These are phyloP conservation scores for Xylogone sp. DNA, from an alignment of 2,329 filamentous ascomycete species.

Conservation along the genomic window DNA sequence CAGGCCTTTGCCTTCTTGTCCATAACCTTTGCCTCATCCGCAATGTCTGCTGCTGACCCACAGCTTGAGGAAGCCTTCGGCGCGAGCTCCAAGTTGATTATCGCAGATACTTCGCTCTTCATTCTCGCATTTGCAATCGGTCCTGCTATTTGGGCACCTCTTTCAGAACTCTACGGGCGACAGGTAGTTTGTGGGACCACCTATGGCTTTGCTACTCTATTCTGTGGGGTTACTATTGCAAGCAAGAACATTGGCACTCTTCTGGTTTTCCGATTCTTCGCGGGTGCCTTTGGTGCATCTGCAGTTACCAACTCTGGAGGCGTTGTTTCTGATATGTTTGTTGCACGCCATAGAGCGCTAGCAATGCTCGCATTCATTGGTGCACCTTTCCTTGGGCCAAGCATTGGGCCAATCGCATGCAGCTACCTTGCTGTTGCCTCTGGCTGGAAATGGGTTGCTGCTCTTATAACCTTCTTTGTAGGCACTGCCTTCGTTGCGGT, in stretches of 20 bases:
- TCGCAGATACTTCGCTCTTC: slow-evolving; percentile 42
- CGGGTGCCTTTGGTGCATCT: slow-evolving; percentile 57
- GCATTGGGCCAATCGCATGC: slow-evolving; percentile 36
- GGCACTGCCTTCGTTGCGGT: slow-evolving; percentile 48
- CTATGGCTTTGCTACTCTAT: slow-evolving; percentile 54
- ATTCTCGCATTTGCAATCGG: slow-evolving; percentile 42
- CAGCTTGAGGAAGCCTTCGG: no score
- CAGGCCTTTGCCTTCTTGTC: no score
- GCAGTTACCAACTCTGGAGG: slow-evolving; percentile 57
- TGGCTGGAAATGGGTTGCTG: not conserved
- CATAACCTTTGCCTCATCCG: no score
- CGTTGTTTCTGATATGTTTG: slow-evolving; percentile 56
- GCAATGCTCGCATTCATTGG: slow-evolving; percentile 65
- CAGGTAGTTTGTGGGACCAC: slow-evolving; percentile 58
- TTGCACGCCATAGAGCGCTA: slow-evolving; percentile 43
- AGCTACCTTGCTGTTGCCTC: not conserved
- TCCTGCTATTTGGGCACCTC: slow-evolving; percentile 37
- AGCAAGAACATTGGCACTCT: slow-evolving; percentile 55
- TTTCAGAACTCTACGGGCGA: slow-evolving; percentile 52
- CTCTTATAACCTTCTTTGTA: not conserved
- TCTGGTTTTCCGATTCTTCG: slow-evolving; percentile 65
- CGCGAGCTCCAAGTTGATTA: no score
- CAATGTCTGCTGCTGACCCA: no score
- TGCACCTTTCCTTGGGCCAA: slow-evolving; percentile 58
- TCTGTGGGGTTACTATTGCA: slow-evolving; percentile 57